phyloP scores from a whole-genome alignment of 1,284 basidiomycete genomes.

The Ustilago shanxiensis region DNA sequence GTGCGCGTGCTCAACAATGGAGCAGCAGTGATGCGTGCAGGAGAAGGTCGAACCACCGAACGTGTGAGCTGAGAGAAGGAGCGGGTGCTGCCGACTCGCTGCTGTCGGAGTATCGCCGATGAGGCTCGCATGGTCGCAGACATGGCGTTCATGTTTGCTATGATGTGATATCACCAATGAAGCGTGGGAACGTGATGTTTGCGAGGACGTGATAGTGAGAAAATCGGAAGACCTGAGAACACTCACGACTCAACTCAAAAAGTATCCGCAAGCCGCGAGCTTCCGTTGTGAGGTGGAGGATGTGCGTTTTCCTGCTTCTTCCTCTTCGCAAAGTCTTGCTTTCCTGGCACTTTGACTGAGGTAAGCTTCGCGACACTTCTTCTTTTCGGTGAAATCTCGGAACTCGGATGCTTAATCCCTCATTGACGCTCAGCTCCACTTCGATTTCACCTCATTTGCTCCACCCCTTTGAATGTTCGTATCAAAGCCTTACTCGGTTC shows the following conservation, averaged over 20 bases:
- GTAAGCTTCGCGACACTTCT: constrained; percentile 12
- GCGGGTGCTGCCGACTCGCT: constrained; percentile 9
- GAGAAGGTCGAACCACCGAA: constrained; percentile 3
- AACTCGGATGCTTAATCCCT: constrained; percentile 16
- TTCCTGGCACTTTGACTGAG: constrained; percentile 14
- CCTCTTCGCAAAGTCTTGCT: constrained; percentile 10
- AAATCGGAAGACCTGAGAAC: background rate
- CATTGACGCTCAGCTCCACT: background rate
- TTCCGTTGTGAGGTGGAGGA: constrained; percentile 8
- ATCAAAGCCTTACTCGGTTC: background rate
- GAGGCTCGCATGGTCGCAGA: constrained; percentile 15
- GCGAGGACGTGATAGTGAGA: background rate
- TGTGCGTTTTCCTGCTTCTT: constrained; percentile 8
- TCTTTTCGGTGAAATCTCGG: constrained; percentile 24
- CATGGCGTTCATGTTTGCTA: constrained; percentile 21
- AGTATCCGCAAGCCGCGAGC: no score
- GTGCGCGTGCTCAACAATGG: constrained; percentile 4
- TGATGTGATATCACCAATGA: background rate
- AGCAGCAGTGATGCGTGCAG: background rate
- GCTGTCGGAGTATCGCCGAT: constrained; percentile 11
- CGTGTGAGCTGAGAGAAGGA: constrained; percentile 16
- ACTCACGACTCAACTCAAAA: background rate
- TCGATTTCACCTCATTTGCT: background rate
- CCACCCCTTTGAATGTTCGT: background rate
- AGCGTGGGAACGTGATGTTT: background rate